Conservation (phyloP, 2,329 filamentous ascomycete genomes). For the Arthrobotrys iridis region DNA sequence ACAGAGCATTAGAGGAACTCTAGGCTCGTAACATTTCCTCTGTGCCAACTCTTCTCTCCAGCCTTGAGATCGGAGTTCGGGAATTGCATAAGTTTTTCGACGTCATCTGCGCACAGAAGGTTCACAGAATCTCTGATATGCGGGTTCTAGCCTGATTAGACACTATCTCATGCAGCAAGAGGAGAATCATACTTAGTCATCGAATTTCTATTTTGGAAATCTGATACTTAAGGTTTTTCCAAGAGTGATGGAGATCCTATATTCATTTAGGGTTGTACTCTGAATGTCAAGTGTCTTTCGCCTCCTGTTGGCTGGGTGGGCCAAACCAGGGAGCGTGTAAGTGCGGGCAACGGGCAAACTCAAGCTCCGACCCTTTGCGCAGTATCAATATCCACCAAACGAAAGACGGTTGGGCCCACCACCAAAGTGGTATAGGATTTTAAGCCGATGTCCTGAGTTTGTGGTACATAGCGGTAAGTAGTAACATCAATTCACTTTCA, state of each 20-base stretch:
- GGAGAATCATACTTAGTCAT: slow-evolving; percentile 31
- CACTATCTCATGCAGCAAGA: slow-evolving; percentile 16
- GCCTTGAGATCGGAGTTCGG: slow-evolving; percentile 2
- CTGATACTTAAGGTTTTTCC: background rate
- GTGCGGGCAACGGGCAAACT: slow-evolving; percentile 42
- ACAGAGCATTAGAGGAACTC: slow-evolving; percentile 3
- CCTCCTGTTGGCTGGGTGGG: background rate
- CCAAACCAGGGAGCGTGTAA: slow-evolving; percentile 1
- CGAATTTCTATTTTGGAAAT: slow-evolving; percentile 9
- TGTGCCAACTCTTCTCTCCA: background rate
- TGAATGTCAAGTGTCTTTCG: background rate
- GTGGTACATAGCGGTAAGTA: too few relatives aligned
- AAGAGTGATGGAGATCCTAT: background rate
- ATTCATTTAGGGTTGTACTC: background rate
- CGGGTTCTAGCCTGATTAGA: slow-evolving; percentile 24
- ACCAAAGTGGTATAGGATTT: too few relatives aligned
- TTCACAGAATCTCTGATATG: slow-evolving; percentile 11
- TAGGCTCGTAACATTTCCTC: background rate
- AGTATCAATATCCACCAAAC: background rate
- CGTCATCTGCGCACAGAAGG: slow-evolving; percentile 3
- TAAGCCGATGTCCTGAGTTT: background rate
- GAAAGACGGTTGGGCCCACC: too few relatives aligned
- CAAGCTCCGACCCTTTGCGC: slow-evolving; percentile 41
- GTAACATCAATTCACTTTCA: too few relatives aligned
- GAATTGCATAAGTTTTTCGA: background rate